Base-by-base conservation (phyloP, 208 protist species). In the Trypanosoma congolense region DNA sequence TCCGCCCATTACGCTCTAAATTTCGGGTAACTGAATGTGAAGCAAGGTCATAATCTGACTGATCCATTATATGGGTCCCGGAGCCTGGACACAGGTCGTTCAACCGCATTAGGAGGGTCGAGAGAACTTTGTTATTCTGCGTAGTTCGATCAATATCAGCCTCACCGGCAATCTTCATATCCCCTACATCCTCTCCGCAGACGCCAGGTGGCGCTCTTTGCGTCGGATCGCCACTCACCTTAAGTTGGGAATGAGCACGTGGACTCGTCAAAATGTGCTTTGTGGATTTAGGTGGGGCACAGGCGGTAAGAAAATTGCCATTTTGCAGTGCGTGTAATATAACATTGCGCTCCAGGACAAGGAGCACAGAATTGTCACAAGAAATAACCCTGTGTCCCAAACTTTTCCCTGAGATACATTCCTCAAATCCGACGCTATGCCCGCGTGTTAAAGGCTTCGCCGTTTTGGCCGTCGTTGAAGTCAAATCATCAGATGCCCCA, bases 51-150 rank as follows among this genome's bases (percentile, higher is more conserved):
- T 38, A 63, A 0, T 24, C 24, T 18, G 26, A 24, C 3, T 22
- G 24, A 14, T 1, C n/a, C 4, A 22, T 2, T 9, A 14, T 21
- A 3, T 16, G 3, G 31, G 19, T 14, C 47, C 18, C 30, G 0
- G 35, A 49, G 57, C 69, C 53, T 2, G 49, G 58, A 30, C 75
- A 70, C 41, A 92, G 63, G 5, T 65, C 65, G 46, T 72, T 57
- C 50, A 92, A 45, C 41, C 80, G 72, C 41, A 81, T 28, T 19
- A 68, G 28, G 18, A 92, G 70, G 28, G 73, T 87, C 14, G 74
- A 65, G 4, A 88, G 51, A 1, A 92, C 47, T 8, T 86, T 50
- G 44, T 83, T 88, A 51, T 82, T 48, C 21, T 76, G 44, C 6
- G 61, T 28, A n/a, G 33, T 30, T 9, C 19, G 31, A 60, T 62